These are phyloP conservation scores for Eutypa lata DNA, from an alignment of 2,329 filamentous ascomycete genomes.

Conservation along the genomic window DNA sequence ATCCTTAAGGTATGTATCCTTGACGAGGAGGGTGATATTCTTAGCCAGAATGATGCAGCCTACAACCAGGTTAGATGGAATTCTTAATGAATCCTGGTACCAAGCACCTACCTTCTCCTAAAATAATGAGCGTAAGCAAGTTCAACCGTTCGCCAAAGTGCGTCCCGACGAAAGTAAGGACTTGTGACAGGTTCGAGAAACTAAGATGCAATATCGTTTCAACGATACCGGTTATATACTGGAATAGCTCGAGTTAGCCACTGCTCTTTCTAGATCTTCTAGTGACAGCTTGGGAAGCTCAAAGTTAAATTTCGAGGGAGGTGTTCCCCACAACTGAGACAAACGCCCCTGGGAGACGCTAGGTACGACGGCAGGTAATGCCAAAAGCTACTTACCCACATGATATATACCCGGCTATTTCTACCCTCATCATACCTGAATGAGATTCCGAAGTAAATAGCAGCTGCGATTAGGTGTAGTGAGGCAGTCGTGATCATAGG, in stretches of 20 bases:
- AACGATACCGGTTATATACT: constrained; percentile 50
- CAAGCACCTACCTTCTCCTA: constrained; percentile 51
- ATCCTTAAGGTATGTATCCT: constrained; percentile 39
- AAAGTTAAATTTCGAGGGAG: too few species aligned
- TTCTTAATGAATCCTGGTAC: neutral
- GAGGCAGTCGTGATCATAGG: constrained; percentile 34
- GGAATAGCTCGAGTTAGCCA: too few species aligned
- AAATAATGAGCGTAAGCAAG: constrained; percentile 63
- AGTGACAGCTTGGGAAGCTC: too few species aligned
- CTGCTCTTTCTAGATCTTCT: too few species aligned
- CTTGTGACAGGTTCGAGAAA: constrained; percentile 52
- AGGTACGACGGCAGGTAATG: too few species aligned
- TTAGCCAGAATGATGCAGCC: constrained; percentile 54
- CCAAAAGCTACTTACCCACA: constrained; percentile 26
- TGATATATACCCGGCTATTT: constrained; percentile 33
- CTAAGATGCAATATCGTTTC: constrained; percentile 51
- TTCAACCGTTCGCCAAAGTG: constrained; percentile 63
- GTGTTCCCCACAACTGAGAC: too few species aligned
- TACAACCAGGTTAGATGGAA: constrained; percentile 5
- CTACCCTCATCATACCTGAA: constrained; percentile 34
- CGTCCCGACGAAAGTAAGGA: constrained; percentile 60
- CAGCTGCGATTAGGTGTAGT: constrained; percentile 31
- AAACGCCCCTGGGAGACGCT: too few species aligned
- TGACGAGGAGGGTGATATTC: constrained; percentile 48
- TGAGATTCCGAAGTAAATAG: constrained; percentile 39